These are phyloP conservation scores for Strobilomyces echinocephalus DNA, from an alignment of 768 basidiomycete genomes.

Conservation along the genomic window DNA sequence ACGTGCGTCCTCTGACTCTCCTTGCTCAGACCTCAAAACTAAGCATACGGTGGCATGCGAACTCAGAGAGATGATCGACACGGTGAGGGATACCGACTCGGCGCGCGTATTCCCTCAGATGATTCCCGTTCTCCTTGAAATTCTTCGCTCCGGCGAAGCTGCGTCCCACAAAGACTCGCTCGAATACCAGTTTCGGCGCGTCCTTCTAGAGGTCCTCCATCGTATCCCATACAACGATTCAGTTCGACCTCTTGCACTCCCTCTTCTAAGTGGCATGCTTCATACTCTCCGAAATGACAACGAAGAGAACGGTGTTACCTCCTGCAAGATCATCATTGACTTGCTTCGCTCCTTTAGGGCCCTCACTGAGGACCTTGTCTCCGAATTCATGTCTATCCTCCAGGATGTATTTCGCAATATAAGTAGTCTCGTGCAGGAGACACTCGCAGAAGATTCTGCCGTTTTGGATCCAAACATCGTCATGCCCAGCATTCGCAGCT, in stretches of 20 bases:
- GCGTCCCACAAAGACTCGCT: constrained; percentile 60
- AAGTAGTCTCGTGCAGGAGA: constrained; percentile 63
- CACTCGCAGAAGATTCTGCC: constrained; percentile 64
- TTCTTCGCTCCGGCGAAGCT: constrained; percentile 64
- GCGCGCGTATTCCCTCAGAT: constrained; percentile 65
- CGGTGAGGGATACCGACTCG: constrained; percentile 69
- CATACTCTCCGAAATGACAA: constrained; percentile 84
- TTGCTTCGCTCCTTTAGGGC: constrained; percentile 73
- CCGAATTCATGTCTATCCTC: constrained; percentile 77
- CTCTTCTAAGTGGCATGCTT: constrained; percentile 77
- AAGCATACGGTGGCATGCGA: constrained; percentile 71
- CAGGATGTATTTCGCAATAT: constrained; percentile 76
- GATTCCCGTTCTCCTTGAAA: constrained; percentile 67
- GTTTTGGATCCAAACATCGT: constrained; percentile 52
- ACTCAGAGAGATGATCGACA: constrained; percentile 78
- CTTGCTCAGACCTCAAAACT: constrained; percentile 57
- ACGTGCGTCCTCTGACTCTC: not conserved
- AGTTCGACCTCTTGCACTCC: constrained; percentile 60
- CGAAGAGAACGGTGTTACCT: constrained; percentile 88
- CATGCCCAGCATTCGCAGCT: constrained; percentile 74
- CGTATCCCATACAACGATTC: constrained; percentile 79
- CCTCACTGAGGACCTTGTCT: constrained; percentile 65
- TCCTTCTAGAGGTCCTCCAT: constrained; percentile 84
- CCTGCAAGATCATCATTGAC: constrained; percentile 91
- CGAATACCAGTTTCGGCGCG: constrained; percentile 81